A percentile compares a stretch with the other conserved stretches of the same genome.
Evolutionary conservation across 2,329 filamentous ascomycete genomes (phyloP).

Genomic region (Trichoderma sp.): DNA sequence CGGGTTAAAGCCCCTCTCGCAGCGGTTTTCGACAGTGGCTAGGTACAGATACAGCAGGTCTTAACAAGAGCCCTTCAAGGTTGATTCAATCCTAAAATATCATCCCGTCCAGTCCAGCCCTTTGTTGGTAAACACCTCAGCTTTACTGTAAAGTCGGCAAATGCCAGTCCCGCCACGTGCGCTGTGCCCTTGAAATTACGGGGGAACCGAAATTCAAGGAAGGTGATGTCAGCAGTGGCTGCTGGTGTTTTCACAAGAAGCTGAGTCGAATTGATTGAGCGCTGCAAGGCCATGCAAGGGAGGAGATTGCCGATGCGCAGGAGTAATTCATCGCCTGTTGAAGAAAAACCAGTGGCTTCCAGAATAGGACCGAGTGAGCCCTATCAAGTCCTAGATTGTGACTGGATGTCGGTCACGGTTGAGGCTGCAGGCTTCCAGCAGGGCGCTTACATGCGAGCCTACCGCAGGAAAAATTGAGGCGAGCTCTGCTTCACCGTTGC

Average conservation of each 20-base stretch:
- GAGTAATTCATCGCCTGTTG: background rate
- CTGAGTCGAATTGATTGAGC: background rate
- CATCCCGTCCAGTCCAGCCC: background rate
- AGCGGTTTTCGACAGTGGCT: background rate
- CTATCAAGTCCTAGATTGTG: background rate
- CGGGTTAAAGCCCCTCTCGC: background rate
- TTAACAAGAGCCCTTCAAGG: background rate
- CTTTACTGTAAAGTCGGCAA: background rate
- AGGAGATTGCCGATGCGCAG: background rate
- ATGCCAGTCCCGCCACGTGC: conserved; percentile 4
- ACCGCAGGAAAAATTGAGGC: background rate
- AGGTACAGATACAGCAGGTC: conserved; percentile 13
- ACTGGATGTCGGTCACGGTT: background rate
- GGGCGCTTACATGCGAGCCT: background rate
- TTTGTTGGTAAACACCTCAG: background rate
- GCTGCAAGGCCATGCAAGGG: background rate
- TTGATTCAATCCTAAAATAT: background rate
- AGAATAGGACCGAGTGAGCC: background rate
- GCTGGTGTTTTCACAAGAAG: background rate
- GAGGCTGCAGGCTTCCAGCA: background rate
- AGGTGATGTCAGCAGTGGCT: background rate
- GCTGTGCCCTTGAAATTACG: background rate
- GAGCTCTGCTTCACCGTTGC: background rate
- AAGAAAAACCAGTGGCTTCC: background rate
- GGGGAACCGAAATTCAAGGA: background rate